Percentiles rank a stretch among this genome's conserved stretches.
Evolutionary conservation across 2,329 filamentous ascomycete species (phyloP).

Genomic region (Colletotrichum tropicale): DNA sequence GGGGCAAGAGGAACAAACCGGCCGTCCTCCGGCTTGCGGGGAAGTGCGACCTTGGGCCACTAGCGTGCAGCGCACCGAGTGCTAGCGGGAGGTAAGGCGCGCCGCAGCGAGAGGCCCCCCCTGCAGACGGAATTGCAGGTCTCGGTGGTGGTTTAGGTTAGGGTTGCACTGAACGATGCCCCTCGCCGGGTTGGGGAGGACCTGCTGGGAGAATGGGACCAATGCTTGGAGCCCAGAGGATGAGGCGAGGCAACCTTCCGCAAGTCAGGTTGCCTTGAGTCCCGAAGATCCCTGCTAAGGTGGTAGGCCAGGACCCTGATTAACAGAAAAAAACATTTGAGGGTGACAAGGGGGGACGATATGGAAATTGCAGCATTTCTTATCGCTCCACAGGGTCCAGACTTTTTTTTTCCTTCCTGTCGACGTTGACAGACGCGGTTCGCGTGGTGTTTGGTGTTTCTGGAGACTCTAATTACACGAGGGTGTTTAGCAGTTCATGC

Average conservation of each 20-base stretch:
- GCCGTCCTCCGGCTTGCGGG: slow-evolving; percentile 3
- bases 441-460: neutral
- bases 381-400: neutral
- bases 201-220: neutral
- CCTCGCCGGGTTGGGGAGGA: neutral
- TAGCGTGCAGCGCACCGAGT: neutral
- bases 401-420: neutral
- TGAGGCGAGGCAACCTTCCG: neutral
- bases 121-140: slow-evolving; percentile 4
- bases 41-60: slow-evolving; percentile 17
- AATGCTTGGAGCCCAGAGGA: neutral
- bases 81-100: slow-evolving; percentile 4
- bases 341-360: neutral
- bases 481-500: slow-evolving; percentile 3
- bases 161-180: neutral
- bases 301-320: slow-evolving; percentile 13
- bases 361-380: slow-evolving; percentile 1
- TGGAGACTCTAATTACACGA: neutral
- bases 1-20: neutral
- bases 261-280: neutral
- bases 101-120: neutral
- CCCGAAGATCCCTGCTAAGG: neutral
- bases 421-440: neutral
- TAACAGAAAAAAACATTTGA: neutral
- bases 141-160: neutral